phyloP scores from a whole-genome alignment of 768 basidiomycete genomes.

The Tubosaeta brunneosetosa region DNA sequence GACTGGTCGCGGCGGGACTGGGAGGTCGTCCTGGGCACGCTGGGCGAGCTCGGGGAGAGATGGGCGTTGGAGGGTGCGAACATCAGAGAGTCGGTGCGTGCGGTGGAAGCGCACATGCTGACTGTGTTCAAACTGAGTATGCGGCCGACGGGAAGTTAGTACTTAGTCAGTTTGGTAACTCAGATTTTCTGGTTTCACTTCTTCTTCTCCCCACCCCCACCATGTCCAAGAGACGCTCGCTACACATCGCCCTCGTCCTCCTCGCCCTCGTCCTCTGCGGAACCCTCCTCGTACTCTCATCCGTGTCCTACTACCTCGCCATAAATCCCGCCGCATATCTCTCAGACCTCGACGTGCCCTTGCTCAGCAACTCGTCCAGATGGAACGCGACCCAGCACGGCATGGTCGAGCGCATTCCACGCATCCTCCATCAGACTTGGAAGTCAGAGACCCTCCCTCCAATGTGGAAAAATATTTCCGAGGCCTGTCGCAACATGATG shows the following conservation, averaged over 20 bases:
- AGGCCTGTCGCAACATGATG: constrained; percentile 87
- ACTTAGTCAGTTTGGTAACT: neutral
- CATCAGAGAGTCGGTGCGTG: constrained; percentile 45
- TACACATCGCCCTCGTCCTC: constrained; percentile 46
- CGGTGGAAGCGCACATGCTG: constrained; percentile 45
- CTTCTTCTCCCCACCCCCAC: neutral
- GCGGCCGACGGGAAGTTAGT: constrained; percentile 35
- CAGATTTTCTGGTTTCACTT: constrained; percentile 1
- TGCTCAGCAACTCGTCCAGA: constrained; percentile 48
- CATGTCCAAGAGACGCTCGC: constrained; percentile 43
- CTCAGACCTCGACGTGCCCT: constrained; percentile 68
- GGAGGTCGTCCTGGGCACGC: constrained; percentile 45
- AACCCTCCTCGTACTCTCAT: constrained; percentile 87
- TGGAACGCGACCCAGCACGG: constrained; percentile 62
- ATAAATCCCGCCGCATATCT: constrained; percentile 79
- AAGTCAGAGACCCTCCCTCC: constrained; percentile 82
- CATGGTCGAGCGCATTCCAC: constrained; percentile 73
- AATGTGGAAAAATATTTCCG: constrained; percentile 75
- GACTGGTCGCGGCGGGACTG: constrained; percentile 73
- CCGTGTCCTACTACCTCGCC: constrained; percentile 83
- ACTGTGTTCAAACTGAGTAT: constrained; percentile 45
- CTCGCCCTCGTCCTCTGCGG: constrained; percentile 79
- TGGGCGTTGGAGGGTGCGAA: constrained; percentile 52
- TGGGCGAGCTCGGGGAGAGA: constrained; percentile 44
- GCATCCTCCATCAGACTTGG: constrained; percentile 98